phyloP scores from a whole-genome alignment of 331 rosid genomes.

The Arachis monticola region DNA sequence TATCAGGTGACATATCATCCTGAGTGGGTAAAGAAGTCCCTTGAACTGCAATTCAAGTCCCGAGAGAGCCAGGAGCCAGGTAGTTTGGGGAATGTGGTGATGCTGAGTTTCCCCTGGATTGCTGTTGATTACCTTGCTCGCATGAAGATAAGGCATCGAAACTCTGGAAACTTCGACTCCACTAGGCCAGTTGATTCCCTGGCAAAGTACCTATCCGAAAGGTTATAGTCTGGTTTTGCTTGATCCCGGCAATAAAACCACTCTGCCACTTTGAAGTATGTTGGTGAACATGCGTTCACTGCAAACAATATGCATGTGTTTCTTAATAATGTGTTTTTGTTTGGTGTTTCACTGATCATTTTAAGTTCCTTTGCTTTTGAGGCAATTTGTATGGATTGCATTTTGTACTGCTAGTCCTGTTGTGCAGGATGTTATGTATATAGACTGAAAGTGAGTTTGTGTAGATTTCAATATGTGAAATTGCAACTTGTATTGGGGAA shows the following conservation, averaged over 20 bases:
- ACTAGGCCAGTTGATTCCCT: slow-evolving; percentile 68
- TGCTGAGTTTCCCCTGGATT: slow-evolving; percentile 93
- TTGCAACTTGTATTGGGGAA: neutral
- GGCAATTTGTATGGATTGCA: slow-evolving; percentile 2
- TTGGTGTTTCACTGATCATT: slow-evolving; percentile 25
- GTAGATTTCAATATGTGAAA: slow-evolving; percentile 10
- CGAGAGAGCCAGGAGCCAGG: slow-evolving; percentile 41
- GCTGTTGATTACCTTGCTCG: slow-evolving; percentile 82
- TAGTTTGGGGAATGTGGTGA: slow-evolving; percentile 35
- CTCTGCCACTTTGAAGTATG: slow-evolving; percentile 57
- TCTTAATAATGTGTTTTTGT: neutral
- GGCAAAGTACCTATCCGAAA: slow-evolving; percentile 60
- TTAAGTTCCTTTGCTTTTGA: slow-evolving; percentile 13
- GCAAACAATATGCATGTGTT: neutral
- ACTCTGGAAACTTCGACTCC: slow-evolving; percentile 40
- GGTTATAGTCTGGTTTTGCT: slow-evolving; percentile 46
- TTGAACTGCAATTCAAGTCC: slow-evolving; percentile 41
- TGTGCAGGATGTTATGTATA: slow-evolving; percentile 10
- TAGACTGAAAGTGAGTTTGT: slow-evolving; percentile 3
- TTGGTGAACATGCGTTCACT: neutral
- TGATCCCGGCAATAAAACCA: slow-evolving; percentile 59
- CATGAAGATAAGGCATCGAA: slow-evolving; percentile 60
- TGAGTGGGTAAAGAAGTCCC: slow-evolving; percentile 59
- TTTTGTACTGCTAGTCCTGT: neutral
- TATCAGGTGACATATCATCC: slow-evolving; percentile 89